Evolutionary conservation across 306 rosid species (phyloP).

Genomic region (Sphenostylis stenocarpa): DNA sequence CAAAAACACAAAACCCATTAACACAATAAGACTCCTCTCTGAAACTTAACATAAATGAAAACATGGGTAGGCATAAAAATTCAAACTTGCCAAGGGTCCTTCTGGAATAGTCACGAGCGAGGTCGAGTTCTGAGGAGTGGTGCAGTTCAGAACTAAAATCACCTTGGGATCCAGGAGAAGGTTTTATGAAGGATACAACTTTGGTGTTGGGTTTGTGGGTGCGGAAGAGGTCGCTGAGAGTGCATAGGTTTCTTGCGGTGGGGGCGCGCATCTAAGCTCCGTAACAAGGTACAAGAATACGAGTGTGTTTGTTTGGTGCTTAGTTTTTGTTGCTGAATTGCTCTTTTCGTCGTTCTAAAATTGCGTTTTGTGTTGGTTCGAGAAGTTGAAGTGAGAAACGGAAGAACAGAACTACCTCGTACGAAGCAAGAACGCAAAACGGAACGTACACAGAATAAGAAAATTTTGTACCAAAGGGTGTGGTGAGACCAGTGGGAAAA

Average conservation of each 20-base stretch:
- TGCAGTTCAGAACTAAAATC: background rate
- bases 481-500: background rate
- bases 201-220: background rate
- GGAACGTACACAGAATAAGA: background rate
- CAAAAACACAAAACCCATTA: slow-evolving; percentile 27
- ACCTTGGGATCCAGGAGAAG: slow-evolving; percentile 1
- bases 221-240: slow-evolving; percentile 30
- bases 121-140: background rate
- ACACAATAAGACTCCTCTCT: background rate
- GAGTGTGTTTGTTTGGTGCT: background rate
- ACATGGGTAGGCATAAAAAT: slow-evolving; percentile 18
- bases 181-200: background rate
- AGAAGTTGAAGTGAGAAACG: background rate
- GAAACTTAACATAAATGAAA: slow-evolving; percentile 6
- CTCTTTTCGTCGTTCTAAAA: background rate
- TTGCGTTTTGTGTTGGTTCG: background rate
- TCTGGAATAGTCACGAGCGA: background rate
- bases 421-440: background rate
- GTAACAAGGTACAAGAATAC: background rate
- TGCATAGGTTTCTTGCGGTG: slow-evolving; percentile 34
- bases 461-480: background rate
- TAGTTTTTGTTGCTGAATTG: background rate
- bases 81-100: slow-evolving; percentile 20
- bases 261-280: slow-evolving; percentile 36
- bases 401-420: background rate